These are phyloP conservation scores for Coniochaeta ligniaria DNA, from an alignment of 2,329 filamentous ascomycete genomes.

Conservation along the genomic window DNA sequence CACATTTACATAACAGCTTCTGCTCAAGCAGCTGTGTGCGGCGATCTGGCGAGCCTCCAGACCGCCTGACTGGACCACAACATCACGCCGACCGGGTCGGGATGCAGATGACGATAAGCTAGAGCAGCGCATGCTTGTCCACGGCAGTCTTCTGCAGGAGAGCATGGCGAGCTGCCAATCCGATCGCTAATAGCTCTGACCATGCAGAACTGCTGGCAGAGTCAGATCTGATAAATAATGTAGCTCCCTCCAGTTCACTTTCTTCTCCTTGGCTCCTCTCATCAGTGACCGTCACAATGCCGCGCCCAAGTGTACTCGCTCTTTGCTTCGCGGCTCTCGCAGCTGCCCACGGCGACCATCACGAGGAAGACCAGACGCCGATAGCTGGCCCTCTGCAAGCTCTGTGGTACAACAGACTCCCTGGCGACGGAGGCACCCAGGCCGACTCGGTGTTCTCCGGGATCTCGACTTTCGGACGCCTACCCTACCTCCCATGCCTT, in stretches of 20 bases:
- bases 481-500: conserved; percentile 72
- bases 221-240: background rate
- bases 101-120: conserved; percentile 1
- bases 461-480: conserved; percentile 76
- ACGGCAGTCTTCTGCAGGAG: conserved; percentile 1
- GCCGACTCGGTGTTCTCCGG: conserved; percentile 85
- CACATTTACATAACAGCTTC: conserved; percentile 3
- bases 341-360: conserved; percentile 47
- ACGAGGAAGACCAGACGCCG: conserved; percentile 48
- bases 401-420: conserved; percentile 77
- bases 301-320: conserved; percentile 20
- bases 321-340: conserved; percentile 41
- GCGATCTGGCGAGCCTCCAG: background rate
- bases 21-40: background rate
- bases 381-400: conserved; percentile 64
- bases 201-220: conserved; percentile 1
- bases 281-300: conserved; percentile 13
- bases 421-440: conserved; percentile 80
- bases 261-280: background rate
- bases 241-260: background rate
- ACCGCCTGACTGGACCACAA: background rate
- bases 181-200: conserved; percentile 1
- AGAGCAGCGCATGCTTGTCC: background rate
- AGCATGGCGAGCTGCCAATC: conserved; percentile 1
- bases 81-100: background rate